Conservation (phyloP, 257 asterid genomes). For the Solanum neorickii region DNA sequence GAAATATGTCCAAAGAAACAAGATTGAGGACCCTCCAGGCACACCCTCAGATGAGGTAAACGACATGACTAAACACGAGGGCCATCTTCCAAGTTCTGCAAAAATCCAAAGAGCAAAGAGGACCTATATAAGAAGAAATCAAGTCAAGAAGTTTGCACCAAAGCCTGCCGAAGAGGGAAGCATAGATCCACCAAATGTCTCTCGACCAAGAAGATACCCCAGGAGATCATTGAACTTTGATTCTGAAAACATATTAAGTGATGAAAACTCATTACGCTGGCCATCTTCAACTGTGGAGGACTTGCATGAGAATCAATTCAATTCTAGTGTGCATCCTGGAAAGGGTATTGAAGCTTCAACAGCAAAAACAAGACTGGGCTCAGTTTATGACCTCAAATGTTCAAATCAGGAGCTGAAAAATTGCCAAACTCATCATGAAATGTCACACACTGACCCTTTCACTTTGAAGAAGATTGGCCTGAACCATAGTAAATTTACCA, state of each 20-base stretch:
- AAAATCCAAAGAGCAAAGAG: constrained; percentile 26
- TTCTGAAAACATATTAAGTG: constrained; percentile 24
- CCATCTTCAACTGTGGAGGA: constrained; percentile 8
- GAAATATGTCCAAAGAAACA: constrained; percentile 37
- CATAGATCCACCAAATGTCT: background rate
- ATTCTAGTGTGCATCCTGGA: constrained; percentile 7
- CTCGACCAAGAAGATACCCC: constrained; percentile 45
- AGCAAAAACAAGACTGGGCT: constrained; percentile 9
- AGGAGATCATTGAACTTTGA: constrained; percentile 50
- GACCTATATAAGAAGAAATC: constrained; percentile 7
- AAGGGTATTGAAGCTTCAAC: constrained; percentile 6
- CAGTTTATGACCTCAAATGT: constrained; percentile 8
- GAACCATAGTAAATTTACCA: background rate
- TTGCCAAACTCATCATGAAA: constrained; percentile 10
- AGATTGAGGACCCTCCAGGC: constrained; percentile 8
- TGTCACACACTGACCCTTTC: constrained; percentile 10
- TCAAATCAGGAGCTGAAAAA: constrained; percentile 14
- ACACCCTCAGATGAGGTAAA: constrained; percentile 19
- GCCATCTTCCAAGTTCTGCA: constrained; percentile 13
- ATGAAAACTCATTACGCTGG: constrained; percentile 19
- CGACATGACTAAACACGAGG: constrained; percentile 6
- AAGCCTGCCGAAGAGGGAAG: background rate
- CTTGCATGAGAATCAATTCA: constrained; percentile 20
- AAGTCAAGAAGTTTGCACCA: background rate
- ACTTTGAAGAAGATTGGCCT: constrained; percentile 13